phyloP scores from a whole-genome alignment of 2,329 filamentous ascomycete genomes.

The Mollisia scopiformis region DNA sequence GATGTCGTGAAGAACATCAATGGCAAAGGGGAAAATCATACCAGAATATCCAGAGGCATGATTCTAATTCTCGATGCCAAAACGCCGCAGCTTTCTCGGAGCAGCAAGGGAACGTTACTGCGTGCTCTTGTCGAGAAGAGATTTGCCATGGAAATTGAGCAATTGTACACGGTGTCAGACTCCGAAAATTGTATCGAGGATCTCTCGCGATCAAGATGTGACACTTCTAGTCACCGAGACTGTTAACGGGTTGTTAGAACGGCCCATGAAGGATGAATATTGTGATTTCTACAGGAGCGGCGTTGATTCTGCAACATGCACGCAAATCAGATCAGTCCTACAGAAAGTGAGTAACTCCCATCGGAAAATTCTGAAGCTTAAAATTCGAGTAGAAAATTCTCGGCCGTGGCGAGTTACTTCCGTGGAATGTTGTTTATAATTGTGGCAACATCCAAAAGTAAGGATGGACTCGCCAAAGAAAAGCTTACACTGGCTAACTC shows the following conservation, averaged over 20 bases:
- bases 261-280: constrained; percentile 38
- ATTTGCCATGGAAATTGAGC: constrained; percentile 50
- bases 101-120: constrained; percentile 64
- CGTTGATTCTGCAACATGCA: constrained; percentile 52
- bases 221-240: constrained; percentile 35
- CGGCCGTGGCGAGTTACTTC: constrained; percentile 45
- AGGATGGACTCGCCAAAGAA: background rate
- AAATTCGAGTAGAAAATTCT: constrained; percentile 34
- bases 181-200: background rate
- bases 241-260: constrained; percentile 38
- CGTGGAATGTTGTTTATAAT: constrained; percentile 63
- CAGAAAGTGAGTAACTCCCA: constrained; percentile 13
- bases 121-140: constrained; percentile 52
- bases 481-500: background rate
- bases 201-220: background rate
- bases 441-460: constrained; percentile 51
- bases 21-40: constrained; percentile 50
- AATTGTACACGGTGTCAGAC: constrained; percentile 42
- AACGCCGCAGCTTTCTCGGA: constrained; percentile 51
- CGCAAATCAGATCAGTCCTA: constrained; percentile 23
- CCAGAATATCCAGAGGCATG: constrained; percentile 52
- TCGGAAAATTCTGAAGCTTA: background rate
- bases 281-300: constrained; percentile 59
- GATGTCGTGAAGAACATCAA: constrained; percentile 51
- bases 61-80: constrained; percentile 44